phyloP scores from a whole-genome alignment of 148 eudicot species.

The Talinum fruticosum region DNA sequence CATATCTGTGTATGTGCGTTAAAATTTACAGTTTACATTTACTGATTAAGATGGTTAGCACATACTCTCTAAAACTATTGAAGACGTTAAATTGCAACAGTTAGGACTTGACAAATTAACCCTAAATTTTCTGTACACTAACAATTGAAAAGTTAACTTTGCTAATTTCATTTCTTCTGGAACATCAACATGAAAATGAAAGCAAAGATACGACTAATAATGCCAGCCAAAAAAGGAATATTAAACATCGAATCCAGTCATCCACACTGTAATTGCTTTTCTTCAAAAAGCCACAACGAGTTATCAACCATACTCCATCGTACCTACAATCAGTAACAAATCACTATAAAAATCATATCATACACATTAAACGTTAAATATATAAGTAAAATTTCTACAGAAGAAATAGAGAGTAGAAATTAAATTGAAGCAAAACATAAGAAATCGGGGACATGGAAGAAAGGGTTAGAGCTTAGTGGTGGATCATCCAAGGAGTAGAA shows the following conservation, averaged over 20 bases:
- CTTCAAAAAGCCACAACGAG: slow-evolving; percentile 71
- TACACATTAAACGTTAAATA: too few species aligned
- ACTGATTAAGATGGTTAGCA: too few species aligned
- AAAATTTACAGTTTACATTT: too few species aligned
- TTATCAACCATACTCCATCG: slow-evolving; percentile 86
- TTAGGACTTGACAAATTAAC: background rate
- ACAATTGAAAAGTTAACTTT: background rate
- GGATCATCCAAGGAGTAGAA: too few species aligned
- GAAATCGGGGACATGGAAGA: too few species aligned
- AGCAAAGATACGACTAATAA: slow-evolving; percentile 56
- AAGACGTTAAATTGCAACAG: too few species aligned
- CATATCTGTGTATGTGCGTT: too few species aligned
- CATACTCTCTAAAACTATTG: too few species aligned
- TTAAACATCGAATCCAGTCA: slow-evolving; percentile 54
- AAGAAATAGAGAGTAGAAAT: too few species aligned
- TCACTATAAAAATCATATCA: background rate
- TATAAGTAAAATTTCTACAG: too few species aligned
- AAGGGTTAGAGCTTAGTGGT: too few species aligned
- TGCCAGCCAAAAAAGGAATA: slow-evolving; percentile 49
- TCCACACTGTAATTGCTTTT: slow-evolving; percentile 54
- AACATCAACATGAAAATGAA: slow-evolving; percentile 53
- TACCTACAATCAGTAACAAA: slow-evolving; percentile 37
- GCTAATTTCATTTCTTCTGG: slow-evolving; percentile 46
- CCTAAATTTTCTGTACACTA: background rate
- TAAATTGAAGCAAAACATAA: too few species aligned